Evolutionary conservation across 176 grass and related monocot species (phyloP), one percentile per base, ranked within the genome.

Genomic region (Phragmites australis): DNA sequence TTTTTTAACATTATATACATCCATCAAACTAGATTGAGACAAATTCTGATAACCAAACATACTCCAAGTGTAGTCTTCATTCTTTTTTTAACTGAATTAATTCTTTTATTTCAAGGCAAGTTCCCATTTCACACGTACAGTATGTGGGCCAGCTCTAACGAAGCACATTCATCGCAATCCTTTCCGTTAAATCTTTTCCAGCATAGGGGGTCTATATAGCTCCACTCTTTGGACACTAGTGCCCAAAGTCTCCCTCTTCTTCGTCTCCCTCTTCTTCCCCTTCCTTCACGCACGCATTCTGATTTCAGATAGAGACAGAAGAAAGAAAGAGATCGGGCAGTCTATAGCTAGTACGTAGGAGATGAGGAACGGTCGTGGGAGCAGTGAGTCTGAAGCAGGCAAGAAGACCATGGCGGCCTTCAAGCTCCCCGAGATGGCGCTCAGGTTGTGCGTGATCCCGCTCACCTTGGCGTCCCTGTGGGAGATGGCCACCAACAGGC

Each of bases 401-500:
- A 37, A 44, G 43, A 41, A 30, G 48, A 58, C 7, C 58, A 42
- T 27, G 84, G 52, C 67, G 58, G 54, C 69, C 15, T 81, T 91
- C 27, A 80, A 55, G 70, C 49, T 84, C 52, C 75, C 90, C 0
- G 90, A 93, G 59, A 31, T 89, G 81, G 90, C 82, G 77, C 86
- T 99, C 10, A 79, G 96, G 85, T 6, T 93, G 37, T 86, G 86
- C 56, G 96, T 86, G 71, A 21, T 95, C 12, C 96, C 96, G 32
- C 84, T 95, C 55, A 68, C 82, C 62, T 9, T 87, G 18, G 83
- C 90, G 21, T 95, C 92, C 14, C 74, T 99, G 14, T 80, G 89
- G 81, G 65, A 84, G 69, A 95, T 93, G 92, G 71, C 85, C 75
- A 91, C 82, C 84, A 90, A 93, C 90, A 91, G 68, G 45, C 90